Conservation (phyloP, 2,329 filamentous ascomycete genomes). For the Fusarium palustre region DNA sequence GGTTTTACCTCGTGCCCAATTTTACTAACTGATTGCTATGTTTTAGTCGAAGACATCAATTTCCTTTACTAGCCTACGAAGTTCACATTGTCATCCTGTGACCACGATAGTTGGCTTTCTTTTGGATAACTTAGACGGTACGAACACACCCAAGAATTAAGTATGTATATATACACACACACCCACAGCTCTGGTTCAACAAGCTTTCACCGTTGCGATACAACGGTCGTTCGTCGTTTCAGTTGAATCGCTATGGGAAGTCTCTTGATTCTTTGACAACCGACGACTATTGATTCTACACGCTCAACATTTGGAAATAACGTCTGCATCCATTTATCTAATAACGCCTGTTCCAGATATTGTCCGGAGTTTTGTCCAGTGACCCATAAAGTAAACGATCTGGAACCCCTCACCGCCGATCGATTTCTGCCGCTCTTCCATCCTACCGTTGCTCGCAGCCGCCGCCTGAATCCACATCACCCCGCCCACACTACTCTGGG, state of each 20-base stretch:
- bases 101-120: slow-evolving; percentile 26
- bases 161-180: slow-evolving; percentile 26
- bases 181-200: slow-evolving; percentile 29
- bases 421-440: slow-evolving; percentile 45
- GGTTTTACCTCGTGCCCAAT: slow-evolving; percentile 18
- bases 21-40: slow-evolving; percentile 37
- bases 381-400: slow-evolving; percentile 45
- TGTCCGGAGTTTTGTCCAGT: slow-evolving; percentile 31
- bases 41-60: slow-evolving; percentile 26
- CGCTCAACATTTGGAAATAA: slow-evolving; percentile 20
- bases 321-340: slow-evolving; percentile 12
- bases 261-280: background rate
- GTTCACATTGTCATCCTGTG: slow-evolving; percentile 30
- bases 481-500: slow-evolving; percentile 35
- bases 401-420: slow-evolving; percentile 49
- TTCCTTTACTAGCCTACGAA: slow-evolving; percentile 17
- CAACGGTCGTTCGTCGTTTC: slow-evolving; percentile 23
- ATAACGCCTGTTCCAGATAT: slow-evolving; percentile 30
- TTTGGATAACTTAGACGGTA: slow-evolving; percentile 11
- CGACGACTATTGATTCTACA: slow-evolving; percentile 6
- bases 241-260: slow-evolving; percentile 5
- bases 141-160: slow-evolving; percentile 24
- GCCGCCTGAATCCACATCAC: slow-evolving; percentile 38
- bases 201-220: slow-evolving; percentile 34
- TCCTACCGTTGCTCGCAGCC: slow-evolving; percentile 29